Conservation (phyloP, 2,329 filamentous ascomycete species). For the Diaporthe vexans region DNA sequence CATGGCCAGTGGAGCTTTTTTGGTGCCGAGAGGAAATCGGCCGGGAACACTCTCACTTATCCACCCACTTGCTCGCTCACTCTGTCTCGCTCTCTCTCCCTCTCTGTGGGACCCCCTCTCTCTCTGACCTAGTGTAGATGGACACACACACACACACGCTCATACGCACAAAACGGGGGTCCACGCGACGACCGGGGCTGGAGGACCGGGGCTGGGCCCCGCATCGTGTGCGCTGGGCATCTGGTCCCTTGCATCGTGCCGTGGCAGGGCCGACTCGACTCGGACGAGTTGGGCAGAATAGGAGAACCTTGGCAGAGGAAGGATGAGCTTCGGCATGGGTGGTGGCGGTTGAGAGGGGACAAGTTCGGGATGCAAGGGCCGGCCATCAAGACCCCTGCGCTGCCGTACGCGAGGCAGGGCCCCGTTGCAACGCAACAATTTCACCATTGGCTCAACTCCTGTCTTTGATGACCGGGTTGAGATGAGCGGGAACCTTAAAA, state of each 20-base stretch:
- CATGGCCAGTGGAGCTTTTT: conserved; percentile 8
- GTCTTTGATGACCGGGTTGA: neutral
- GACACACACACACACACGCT: neutral
- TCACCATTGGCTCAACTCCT: neutral
- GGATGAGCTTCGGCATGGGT: conserved; percentile 28
- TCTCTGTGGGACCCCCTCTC: neutral
- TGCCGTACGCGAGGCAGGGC: conserved; percentile 21
- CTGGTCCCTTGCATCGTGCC: conserved; percentile 32
- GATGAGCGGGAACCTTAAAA: conserved; percentile 6
- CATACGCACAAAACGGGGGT: neutral
- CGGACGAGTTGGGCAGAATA: conserved; percentile 24
- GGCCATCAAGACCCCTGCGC: conserved; percentile 21
- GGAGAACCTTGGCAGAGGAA: conserved; percentile 16
- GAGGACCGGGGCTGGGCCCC: conserved; percentile 14
- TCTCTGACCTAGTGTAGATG: no score
- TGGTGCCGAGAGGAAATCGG: conserved; percentile 2
- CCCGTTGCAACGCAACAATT: conserved; percentile 20
- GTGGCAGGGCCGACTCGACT: conserved; percentile 16
- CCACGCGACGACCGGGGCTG: conserved; percentile 8
- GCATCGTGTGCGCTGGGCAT: conserved; percentile 11
- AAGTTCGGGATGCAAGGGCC: conserved; percentile 27
- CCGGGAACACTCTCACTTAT: neutral
- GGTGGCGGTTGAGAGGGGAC: conserved; percentile 12
- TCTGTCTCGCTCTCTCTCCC: no score
- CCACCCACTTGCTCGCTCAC: no score